Conservation (phyloP, 2,329 filamentous ascomycete genomes). For the Fusarium concolor region DNA sequence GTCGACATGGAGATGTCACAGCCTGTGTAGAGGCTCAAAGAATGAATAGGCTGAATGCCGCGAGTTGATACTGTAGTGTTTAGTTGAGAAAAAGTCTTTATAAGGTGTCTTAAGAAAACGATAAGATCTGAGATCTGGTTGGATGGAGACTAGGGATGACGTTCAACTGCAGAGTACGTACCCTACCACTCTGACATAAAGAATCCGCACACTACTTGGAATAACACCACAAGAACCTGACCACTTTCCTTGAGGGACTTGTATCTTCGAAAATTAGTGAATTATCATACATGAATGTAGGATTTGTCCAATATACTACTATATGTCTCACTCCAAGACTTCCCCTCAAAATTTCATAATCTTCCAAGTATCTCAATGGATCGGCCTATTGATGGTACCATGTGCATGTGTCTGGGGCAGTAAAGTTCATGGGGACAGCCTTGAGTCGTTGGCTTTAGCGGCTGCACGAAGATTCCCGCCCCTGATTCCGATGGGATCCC, state of each 20-base stretch:
- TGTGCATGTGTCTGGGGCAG: neutral
- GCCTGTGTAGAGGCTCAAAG: conserved; percentile 20
- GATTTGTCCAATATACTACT: no score
- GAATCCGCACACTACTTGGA: neutral
- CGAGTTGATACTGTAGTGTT: conserved; percentile 7
- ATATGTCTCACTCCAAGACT: no score
- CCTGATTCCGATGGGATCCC: conserved; percentile 41
- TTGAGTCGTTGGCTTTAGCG: conserved; percentile 34
- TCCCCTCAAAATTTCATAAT: neutral
- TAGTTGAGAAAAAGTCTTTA: conserved; percentile 14
- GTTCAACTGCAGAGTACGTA: conserved; percentile 26
- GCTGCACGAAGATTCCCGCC: conserved; percentile 29
- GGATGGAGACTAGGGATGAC: conserved; percentile 17
- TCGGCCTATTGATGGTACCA: neutral
- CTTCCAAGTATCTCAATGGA: neutral
- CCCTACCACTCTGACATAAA: conserved; percentile 17
- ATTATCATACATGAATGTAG: neutral
- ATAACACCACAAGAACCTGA: neutral
- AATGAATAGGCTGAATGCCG: conserved; percentile 9
- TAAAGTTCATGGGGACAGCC: conserved; percentile 1
- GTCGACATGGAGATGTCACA: conserved; percentile 44
- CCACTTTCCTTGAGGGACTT: neutral
- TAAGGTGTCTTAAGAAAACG: conserved; percentile 8
- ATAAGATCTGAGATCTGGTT: conserved; percentile 29
- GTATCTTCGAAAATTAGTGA: neutral